Base-by-base conservation (phyloP, 345 rosid species). In the Populus alba region DNA sequence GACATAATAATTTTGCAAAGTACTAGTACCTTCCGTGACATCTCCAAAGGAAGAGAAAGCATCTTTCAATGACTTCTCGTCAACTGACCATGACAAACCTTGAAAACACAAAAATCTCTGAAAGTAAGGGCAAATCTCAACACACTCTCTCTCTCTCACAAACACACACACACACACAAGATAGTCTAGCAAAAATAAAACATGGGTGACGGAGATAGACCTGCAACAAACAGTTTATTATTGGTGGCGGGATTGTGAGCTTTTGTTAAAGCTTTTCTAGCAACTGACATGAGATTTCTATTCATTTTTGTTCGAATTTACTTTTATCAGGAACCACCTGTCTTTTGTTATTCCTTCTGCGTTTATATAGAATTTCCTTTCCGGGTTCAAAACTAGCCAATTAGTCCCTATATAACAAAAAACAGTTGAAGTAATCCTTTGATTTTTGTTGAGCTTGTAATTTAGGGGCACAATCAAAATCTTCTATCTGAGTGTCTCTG, bases 71-170 rank as follows among this genome's bases (percentile, higher is more conserved):
- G 96, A 90, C 83, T 88, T 89, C 84, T 94, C 97, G 49, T 92
- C 92, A 29, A 91, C 92, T 6, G 93, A 88, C 91, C 89, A 88
- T 0, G 98, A 94, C 79, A 92, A 80, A 23, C 98, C 98, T 94
- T 78, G 81, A 73, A 71, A 13, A 71, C 10, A 37, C 66, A 78
- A 47, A 59, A 67, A 76, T 5, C 7, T 18, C 22, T 20, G 59
- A 17, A 7, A 18, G 10, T 20, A 81, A 61, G 53, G 8, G 18
- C 18, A 2, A 1, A 12, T 18, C n/a, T 22, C 9, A 69, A 39
- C 12, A 5, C 4, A 12, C 51, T 13, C 13, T 16, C 20, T 63
- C 25, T 47, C 31, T 20, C 41, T 11, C 12, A n/a, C n/a, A n/a
- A n/a, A 22, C 2, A 77, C 9, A 20, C 20, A 68, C 25, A 55